Evolutionary conservation across 352 stramenopile genomes (phyloP), one percentile per base, ranked within the genome.

Genomic region (Phytophthora ohioensis): DNA sequence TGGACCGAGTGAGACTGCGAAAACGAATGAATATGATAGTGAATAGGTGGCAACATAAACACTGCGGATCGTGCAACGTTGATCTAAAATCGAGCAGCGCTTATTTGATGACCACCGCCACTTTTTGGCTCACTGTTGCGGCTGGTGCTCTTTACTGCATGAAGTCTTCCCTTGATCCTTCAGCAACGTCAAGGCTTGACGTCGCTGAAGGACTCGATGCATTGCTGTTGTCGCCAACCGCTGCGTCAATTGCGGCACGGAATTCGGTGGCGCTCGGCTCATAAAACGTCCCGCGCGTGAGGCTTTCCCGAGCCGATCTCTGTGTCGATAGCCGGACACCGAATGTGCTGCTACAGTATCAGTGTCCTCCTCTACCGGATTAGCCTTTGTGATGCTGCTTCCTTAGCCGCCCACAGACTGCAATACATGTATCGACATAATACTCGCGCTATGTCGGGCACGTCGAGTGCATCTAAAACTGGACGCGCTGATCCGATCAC

Each of bases 221-320:
- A 34, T 12, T 21, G 31, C 27, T 7, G 46, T 49, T 6, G 2
- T 32, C 43, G 17, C 17, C 46, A 42, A 42, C 36, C 13, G 36
- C 36, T 27, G 21, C 21, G 21, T 11, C 52, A 47, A 45, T 12
- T 38, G n/a, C 45, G 12, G 32, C 32, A 56, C 42, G 32, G 43
- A 64, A 64, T 64, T 64, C 57, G 45, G 45, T 64, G 57, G 32
- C 57, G 12, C 46, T 64, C 3, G 21, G n/a, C 45, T 64, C 57
- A 64, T 64, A 64, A 64, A 64, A 64, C 34, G 45, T 47, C 32
- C 57, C 30, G 15, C 15, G 9, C 15, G 9, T 34, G 21, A 39
- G 43, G 8, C 57, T 64, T 64, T 64, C 45, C 57, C 43, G 27
- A 34, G 5, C 30, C 27, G 53, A 34, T 60, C 39, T 49, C 36